Evolutionary conservation across 2,329 filamentous ascomycete genomes (phyloP).

Genomic region (Pseudogymnoascus sp.): DNA sequence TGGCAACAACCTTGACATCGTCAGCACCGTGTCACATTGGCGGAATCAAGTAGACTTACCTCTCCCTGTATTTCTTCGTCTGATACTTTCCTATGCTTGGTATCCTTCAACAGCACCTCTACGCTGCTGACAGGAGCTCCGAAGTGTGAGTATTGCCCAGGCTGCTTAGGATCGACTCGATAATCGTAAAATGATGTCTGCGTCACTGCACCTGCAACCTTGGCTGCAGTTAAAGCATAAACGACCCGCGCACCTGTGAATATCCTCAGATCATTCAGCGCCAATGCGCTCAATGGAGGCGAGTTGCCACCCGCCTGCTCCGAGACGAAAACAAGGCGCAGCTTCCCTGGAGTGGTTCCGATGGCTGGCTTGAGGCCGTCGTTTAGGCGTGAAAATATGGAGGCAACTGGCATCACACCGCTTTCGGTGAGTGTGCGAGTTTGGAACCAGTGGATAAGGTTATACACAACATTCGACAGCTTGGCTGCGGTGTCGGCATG

Average conservation of each 20-base stretch:
- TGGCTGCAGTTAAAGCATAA: conserved; percentile 74
- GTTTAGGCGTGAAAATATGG: conserved; percentile 55
- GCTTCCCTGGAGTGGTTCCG: conserved; percentile 59
- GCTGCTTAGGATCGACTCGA: conserved; percentile 42
- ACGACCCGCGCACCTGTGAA: conserved; percentile 73
- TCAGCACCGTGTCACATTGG: conserved; percentile 13
- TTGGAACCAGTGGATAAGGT: conserved; percentile 64
- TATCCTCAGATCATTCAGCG: conserved; percentile 73
- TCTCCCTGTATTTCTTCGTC: conserved; percentile 57
- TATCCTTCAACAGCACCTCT: conserved; percentile 68
- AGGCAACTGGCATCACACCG: conserved; percentile 66
- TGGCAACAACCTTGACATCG: conserved; percentile 55
- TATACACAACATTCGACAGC: conserved; percentile 56
- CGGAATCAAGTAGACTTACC: conserved; percentile 38
- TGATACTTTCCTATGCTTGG: conserved; percentile 51
- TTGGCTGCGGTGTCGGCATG: conserved; percentile 56
- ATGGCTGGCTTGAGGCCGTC: conserved; percentile 51
- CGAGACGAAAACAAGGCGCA: conserved; percentile 74
- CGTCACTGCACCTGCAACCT: conserved; percentile 80
- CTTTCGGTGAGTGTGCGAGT: conserved; percentile 59
- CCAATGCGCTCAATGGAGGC: conserved; percentile 58
- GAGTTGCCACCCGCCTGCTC: conserved; percentile 59
- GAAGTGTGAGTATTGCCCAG: conserved; percentile 56
- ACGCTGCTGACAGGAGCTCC: conserved; percentile 73
- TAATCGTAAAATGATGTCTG: conserved; percentile 90